phyloP scores from a whole-genome alignment of 148 eudicot genomes.

The Rhododendron vialii region DNA sequence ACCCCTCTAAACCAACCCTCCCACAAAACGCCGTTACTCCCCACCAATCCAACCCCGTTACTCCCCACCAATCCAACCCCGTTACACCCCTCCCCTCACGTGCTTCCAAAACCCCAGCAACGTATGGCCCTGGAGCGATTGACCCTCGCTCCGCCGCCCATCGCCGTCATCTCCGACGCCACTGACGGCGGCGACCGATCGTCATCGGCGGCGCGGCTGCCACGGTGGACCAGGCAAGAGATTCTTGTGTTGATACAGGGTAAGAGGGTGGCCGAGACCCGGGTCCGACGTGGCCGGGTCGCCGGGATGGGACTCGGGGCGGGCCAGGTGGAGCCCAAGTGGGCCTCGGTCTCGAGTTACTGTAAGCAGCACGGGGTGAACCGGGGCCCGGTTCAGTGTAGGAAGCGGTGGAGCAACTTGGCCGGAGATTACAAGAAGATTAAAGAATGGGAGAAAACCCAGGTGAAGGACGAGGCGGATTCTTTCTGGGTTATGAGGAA shows the following conservation, averaged over 20 bases:
- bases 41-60: constrained; percentile 9
- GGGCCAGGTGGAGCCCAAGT: constrained; percentile 60
- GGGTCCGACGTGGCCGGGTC: constrained; percentile 56
- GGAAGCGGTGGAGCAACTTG: constrained; percentile 90
- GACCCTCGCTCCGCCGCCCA: constrained; percentile 17
- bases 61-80: not conserved
- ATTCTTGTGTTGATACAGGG: constrained; percentile 84
- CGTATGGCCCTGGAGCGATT: constrained; percentile 25
- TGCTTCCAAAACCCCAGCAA: constrained; percentile 11
- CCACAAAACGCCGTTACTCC: constrained; percentile 25
- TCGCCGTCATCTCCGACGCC: constrained; percentile 13
- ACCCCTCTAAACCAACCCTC: not conserved
- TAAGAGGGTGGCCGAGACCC: constrained; percentile 69
- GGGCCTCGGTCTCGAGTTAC: constrained; percentile 80
- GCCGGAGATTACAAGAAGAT: constrained; percentile 93
- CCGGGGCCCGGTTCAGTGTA: constrained; percentile 88
- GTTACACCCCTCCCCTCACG: constrained; percentile 17
- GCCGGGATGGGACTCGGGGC: constrained; percentile 26
- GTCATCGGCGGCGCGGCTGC: constrained; percentile 40
- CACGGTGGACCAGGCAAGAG: constrained; percentile 88
- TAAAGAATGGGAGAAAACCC: constrained; percentile 69
- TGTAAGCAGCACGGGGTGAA: constrained; percentile 84
- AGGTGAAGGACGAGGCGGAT: constrained; percentile 40
- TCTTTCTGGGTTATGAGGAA: constrained; percentile 94
- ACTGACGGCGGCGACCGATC: constrained; percentile 33